Evolutionary conservation across 345 rosid genomes (phyloP).

Genomic region (Eucalyptus erythrocorys): DNA sequence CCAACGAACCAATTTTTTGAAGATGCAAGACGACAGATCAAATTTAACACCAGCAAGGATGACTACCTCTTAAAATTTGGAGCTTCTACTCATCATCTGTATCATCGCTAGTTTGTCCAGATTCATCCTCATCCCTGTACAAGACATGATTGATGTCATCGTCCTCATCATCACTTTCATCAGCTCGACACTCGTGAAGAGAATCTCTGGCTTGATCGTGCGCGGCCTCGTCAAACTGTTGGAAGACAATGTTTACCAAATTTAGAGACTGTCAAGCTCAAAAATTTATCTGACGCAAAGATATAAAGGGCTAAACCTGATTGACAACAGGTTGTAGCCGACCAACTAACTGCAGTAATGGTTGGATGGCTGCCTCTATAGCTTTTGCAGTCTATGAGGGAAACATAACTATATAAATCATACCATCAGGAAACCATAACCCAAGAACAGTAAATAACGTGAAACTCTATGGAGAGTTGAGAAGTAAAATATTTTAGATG

Average conservation of each 20-base stretch:
- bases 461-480: too few species aligned
- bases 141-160: slow-evolving; percentile 42
- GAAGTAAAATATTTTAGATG: too few species aligned
- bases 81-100: not conserved
- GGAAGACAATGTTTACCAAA: not conserved
- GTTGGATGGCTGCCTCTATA: slow-evolving; percentile 4
- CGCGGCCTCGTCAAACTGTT: slow-evolving; percentile 56
- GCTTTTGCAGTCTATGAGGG: too few species aligned
- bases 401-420: too few species aligned
- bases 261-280: not conserved
- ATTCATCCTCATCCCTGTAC: slow-evolving; percentile 55
- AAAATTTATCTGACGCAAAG: not conserved
- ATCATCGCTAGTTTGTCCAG: slow-evolving; percentile 64
- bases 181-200: slow-evolving; percentile 12
- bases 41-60: not conserved
- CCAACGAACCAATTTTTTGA: too few species aligned
- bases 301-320: slow-evolving; percentile 35
- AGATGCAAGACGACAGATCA: too few species aligned
- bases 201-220: slow-evolving; percentile 11
- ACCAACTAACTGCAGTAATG: slow-evolving; percentile 67
- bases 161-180: slow-evolving; percentile 43
- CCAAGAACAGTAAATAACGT: too few species aligned
- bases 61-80: not conserved
- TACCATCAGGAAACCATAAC: too few species aligned
- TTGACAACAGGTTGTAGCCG: slow-evolving; percentile 68